A percentile compares a stretch with the other conserved stretches of the same genome.
These are phyloP conservation scores for Emericellopsis cladophorae DNA, from an alignment of 2,329 filamentous ascomycete genomes.

Conservation along the genomic window DNA sequence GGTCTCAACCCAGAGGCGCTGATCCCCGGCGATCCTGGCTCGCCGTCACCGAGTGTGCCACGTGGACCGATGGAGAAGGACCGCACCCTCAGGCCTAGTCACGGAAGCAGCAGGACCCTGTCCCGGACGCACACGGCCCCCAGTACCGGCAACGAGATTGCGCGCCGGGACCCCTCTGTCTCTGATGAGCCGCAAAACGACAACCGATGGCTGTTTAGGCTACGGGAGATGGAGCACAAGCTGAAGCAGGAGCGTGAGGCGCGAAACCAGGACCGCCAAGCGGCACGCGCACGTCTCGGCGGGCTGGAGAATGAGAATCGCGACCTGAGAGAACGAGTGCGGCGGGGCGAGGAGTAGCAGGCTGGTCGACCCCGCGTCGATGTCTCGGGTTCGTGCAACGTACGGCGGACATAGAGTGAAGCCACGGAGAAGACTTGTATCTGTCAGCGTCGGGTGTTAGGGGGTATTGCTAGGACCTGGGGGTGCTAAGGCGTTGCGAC, in stretches of 20 bases:
- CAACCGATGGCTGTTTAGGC: conserved; percentile 70
- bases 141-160: conserved; percentile 13
- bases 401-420: too few relatives aligned
- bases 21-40: conserved; percentile 19
- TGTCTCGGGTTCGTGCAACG: too few relatives aligned
- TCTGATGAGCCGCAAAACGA: conserved; percentile 27
- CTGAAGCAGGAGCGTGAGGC: conserved; percentile 85
- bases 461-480: too few relatives aligned
- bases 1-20: conserved; percentile 21
- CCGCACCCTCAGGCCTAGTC: conserved; percentile 9
- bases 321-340: conserved; percentile 52
- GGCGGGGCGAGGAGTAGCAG: conserved; percentile 10
- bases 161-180: conserved; percentile 8
- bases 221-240: conserved; percentile 78
- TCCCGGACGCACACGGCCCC: conserved; percentile 14
- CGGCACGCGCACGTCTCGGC: conserved; percentile 67
- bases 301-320: conserved; percentile 65
- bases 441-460: too few relatives aligned
- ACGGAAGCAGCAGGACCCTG: not conserved
- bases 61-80: conserved; percentile 36
- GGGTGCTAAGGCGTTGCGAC: too few relatives aligned
- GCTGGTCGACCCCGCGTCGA: too few relatives aligned
- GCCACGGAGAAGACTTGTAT: too few relatives aligned
- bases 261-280: conserved; percentile 69
- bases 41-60: conserved; percentile 39